These are phyloP conservation scores for Lanmaoa rubissima DNA, from an alignment of 768 basidiomycete genomes.

Conservation along the genomic window DNA sequence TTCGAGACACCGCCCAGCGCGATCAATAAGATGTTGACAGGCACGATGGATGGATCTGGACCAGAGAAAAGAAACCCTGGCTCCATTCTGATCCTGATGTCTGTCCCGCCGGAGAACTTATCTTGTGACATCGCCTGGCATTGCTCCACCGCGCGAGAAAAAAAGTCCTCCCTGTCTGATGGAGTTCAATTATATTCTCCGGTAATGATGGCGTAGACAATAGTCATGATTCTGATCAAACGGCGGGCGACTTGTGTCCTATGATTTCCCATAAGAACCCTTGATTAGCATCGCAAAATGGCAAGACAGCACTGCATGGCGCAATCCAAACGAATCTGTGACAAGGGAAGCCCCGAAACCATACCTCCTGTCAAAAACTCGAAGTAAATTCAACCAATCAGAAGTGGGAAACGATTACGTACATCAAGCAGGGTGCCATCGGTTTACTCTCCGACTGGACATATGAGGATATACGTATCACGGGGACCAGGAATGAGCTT, in stretches of 20 bases:
- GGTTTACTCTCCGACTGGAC: slow-evolving; percentile 5
- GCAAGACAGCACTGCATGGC: background rate
- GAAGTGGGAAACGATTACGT: background rate
- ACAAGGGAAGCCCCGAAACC: slow-evolving; percentile 1
- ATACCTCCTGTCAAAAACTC: background rate
- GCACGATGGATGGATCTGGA: slow-evolving; percentile 9
- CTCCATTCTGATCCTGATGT: background rate
- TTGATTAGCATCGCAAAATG: background rate
- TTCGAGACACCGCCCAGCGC: slow-evolving; percentile 9
- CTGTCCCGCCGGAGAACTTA: background rate
- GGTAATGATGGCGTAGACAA: background rate
- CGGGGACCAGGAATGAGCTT: background rate
- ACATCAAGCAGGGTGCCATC: background rate
- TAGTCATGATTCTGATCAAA: background rate
- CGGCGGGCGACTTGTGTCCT: background rate
- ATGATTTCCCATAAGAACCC: background rate
- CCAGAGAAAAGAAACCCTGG: background rate
- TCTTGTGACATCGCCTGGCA: background rate
- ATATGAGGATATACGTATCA: too few relatives aligned
- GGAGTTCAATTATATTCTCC: background rate
- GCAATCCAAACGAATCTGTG: slow-evolving; percentile 7
- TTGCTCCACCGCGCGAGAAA: background rate
- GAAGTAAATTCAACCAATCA: slow-evolving; percentile 6
- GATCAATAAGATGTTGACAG: slow-evolving; percentile 23
- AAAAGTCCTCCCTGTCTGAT: background rate